These are phyloP conservation scores for Diaporthe aspalathi DNA, from an alignment of 2,329 filamentous ascomycete genomes.

Conservation along the genomic window DNA sequence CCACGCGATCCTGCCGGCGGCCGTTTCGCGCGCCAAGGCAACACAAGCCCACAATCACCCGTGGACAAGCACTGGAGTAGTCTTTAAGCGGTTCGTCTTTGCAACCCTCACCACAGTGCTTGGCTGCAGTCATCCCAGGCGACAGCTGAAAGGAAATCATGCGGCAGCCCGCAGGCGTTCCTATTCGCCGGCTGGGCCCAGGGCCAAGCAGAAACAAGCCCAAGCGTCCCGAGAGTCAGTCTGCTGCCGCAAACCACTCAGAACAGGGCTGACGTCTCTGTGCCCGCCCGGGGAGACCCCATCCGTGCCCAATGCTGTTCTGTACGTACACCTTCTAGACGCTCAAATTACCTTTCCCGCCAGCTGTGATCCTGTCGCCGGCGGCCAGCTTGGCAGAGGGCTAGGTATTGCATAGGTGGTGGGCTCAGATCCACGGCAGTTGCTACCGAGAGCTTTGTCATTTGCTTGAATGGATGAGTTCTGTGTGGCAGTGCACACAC, in stretches of 20 bases:
- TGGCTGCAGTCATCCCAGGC: neutral
- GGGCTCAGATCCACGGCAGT: neutral
- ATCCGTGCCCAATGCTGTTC: neutral
- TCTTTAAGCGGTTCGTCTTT: too few relatives aligned
- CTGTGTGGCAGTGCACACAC: neutral
- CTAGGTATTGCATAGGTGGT: neutral
- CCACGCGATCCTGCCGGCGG: conserved; percentile 6
- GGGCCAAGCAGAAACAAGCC: conserved; percentile 5
- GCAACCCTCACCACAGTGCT: neutral
- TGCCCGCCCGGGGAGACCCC: neutral
- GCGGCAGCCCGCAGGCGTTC: neutral
- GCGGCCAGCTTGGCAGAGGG: neutral
- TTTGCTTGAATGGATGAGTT: neutral
- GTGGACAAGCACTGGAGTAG: neutral
- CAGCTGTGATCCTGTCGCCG: neutral
- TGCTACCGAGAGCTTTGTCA: neutral
- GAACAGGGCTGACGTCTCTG: neutral
- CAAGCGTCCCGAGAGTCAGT: conserved; percentile 5
- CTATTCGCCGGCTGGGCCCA: neutral
- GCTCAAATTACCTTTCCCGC: neutral
- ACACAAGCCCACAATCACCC: neutral
- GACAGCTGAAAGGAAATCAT: neutral
- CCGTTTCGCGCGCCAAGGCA: neutral
- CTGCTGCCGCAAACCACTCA: conserved; percentile 3
- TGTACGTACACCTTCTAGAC: neutral